These are phyloP conservation scores for Ramalina intermedia DNA, from an alignment of 495 filamentous ascomycete species.

Conservation along the genomic window DNA sequence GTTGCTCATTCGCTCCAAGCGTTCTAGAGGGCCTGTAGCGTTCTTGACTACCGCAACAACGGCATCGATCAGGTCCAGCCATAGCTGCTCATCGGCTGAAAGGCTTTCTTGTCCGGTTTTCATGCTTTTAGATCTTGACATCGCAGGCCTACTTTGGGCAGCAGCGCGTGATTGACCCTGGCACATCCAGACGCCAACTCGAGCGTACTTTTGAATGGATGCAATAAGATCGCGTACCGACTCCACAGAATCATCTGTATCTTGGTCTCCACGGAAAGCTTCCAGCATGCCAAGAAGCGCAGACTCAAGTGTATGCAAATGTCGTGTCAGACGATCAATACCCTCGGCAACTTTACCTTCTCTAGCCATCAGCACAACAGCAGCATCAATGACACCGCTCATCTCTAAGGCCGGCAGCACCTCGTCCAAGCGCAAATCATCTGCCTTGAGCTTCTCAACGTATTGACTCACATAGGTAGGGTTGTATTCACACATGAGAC, in stretches of 20 bases:
- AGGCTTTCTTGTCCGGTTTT: slow-evolving; percentile 44
- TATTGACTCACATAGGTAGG: slow-evolving; percentile 73
- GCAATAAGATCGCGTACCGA: slow-evolving; percentile 48
- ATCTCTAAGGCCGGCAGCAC: slow-evolving; percentile 78
- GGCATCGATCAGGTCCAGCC: slow-evolving; percentile 80
- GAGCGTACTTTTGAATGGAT: slow-evolving; percentile 70
- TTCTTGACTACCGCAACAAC: slow-evolving; percentile 67
- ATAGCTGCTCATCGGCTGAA: slow-evolving; percentile 64
- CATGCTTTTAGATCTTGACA: slow-evolving; percentile 28
- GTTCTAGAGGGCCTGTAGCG: slow-evolving; percentile 28
- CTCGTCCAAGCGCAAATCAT: slow-evolving; percentile 66
- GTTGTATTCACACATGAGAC: slow-evolving; percentile 76
- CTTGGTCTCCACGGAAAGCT: slow-evolving; percentile 37
- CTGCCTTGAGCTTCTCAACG: slow-evolving; percentile 61
- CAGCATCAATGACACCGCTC: slow-evolving; percentile 82
- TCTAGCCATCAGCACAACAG: slow-evolving; percentile 76
- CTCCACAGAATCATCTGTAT: slow-evolving; percentile 37
- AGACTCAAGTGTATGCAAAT: slow-evolving; percentile 64
- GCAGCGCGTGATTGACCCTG: slow-evolving; percentile 68
- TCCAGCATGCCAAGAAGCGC: slow-evolving; percentile 60
- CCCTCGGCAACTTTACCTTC: slow-evolving; percentile 76
- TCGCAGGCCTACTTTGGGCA: slow-evolving; percentile 19
- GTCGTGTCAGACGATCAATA: slow-evolving; percentile 67
- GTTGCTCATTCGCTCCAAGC: neutral
- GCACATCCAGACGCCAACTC: slow-evolving; percentile 91